A percentile compares a stretch with the other conserved stretches of the same genome.
phyloP scores from a whole-genome alignment of 352 stramenopile species.

The Globisporangium ultimum region DNA sequence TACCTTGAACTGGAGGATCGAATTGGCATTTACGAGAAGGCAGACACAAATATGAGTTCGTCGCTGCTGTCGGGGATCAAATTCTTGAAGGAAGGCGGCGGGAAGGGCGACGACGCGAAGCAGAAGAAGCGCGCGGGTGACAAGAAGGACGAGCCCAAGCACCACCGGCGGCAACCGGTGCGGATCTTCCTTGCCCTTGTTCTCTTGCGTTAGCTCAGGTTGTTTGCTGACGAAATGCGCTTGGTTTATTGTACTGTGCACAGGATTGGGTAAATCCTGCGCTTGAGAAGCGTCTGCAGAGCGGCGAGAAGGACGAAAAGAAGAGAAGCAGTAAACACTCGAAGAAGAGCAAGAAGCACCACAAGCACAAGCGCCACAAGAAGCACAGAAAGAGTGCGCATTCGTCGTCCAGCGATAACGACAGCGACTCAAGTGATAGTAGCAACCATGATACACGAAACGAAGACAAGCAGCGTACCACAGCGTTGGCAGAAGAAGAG shows the following conservation, averaged over 20 bases:
- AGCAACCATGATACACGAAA: constrained; percentile 10
- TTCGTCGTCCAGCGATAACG: constrained; percentile 23
- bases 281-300: constrained; percentile 31
- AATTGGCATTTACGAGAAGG: no score
- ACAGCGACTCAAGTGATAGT: constrained; percentile 8
- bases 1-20: no score
- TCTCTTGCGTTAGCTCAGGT: background rate
- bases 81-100: constrained; percentile 46
- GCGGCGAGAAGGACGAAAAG: constrained; percentile 18
- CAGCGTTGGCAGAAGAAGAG: background rate
- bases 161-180: constrained; percentile 22
- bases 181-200: background rate
- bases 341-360: constrained; percentile 25
- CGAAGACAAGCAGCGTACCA: constrained; percentile 5
- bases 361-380: constrained; percentile 30
- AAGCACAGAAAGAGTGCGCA: constrained; percentile 19
- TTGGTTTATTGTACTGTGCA: background rate
- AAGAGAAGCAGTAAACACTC: constrained; percentile 9
- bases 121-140: constrained; percentile 12
- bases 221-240: background rate
- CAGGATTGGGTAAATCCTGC: constrained; percentile 43
- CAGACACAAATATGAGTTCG: constrained; percentile 25
- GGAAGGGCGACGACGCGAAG: constrained; percentile 11
- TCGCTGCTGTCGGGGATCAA: constrained; percentile 64
- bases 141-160: constrained; percentile 13